phyloP scores from a whole-genome alignment of 495 filamentous ascomycete genomes.

The Aspergillus ostianus region DNA sequence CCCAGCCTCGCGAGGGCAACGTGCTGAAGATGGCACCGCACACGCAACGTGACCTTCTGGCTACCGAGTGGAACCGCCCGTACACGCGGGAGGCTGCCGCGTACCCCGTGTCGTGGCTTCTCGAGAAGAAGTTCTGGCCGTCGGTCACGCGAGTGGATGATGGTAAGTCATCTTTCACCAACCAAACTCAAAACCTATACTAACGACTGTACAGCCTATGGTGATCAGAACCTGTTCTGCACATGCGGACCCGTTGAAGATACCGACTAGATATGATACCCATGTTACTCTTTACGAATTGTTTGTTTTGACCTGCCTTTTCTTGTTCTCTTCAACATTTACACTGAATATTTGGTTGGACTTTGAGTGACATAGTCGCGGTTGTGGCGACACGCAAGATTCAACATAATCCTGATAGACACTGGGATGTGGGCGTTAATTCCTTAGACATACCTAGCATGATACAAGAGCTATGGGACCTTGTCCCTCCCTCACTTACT shows the following conservation, averaged over 20 bases:
- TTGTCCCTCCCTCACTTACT: too few species aligned
- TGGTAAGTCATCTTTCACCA: slow-evolving; percentile 50
- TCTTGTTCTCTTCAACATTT: slow-evolving; percentile 18
- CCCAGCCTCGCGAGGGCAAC: slow-evolving; percentile 76
- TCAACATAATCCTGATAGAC: slow-evolving; percentile 27
- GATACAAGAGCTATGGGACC: not conserved
- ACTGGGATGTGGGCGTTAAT: slow-evolving; percentile 14
- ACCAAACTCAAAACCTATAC: slow-evolving; percentile 10
- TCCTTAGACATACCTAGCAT: slow-evolving; percentile 1
- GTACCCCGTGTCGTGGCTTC: slow-evolving; percentile 80
- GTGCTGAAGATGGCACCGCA: slow-evolving; percentile 93
- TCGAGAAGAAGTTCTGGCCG: slow-evolving; percentile 99
- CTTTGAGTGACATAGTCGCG: slow-evolving; percentile 10
- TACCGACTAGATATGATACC: slow-evolving; percentile 46
- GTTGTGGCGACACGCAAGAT: slow-evolving; percentile 14
- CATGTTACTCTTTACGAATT: slow-evolving; percentile 25
- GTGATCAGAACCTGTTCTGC: slow-evolving; percentile 92
- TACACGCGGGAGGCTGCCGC: slow-evolving; percentile 84
- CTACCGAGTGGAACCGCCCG: slow-evolving; percentile 66
- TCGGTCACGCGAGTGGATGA: slow-evolving; percentile 87
- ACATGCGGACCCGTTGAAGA: slow-evolving; percentile 81
- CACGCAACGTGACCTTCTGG: slow-evolving; percentile 75
- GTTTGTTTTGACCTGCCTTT: not conserved
- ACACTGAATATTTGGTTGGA: slow-evolving; percentile 1
- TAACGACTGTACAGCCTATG: slow-evolving; percentile 62